Evolutionary conservation across 2,329 filamentous ascomycete genomes (phyloP), one percentile per base, ranked within the genome.

Genomic region (Colletotrichum lupini): DNA sequence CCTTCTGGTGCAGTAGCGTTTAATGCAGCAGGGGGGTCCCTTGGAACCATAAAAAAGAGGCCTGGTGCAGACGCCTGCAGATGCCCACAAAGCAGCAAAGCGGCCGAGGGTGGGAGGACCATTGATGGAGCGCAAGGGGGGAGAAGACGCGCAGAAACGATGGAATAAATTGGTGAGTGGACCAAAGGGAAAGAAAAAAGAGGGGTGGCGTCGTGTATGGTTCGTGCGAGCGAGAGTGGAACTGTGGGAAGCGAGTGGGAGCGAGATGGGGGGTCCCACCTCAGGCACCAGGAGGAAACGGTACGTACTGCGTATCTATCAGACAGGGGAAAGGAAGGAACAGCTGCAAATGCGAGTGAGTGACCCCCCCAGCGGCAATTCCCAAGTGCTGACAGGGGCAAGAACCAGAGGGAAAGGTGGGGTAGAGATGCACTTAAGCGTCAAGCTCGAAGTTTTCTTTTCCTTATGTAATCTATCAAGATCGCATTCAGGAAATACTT

Each of bases 31-130:
- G 60, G 71, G 71, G 60, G 42, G 11, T 32, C 12, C 6, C 55
- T 56, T 73, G 60, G 56, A 66, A 73, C 67, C 67, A 71, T 73
- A 66, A 73, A 73, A 73, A 73, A 73, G 71, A 73, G 71, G 67
- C 71, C 67, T 55, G 49, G 61, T 70, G 71, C 71, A 73, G 68
- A 73, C 60, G 65, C 56, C 60, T 68, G 71, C 60, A 74, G 52
- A 56, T 53, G 30, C 37, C 28, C 53, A 42, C 30, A 19, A 57
- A 49, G 56, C 37, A 59, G 66, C 53, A 32, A 63, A 37, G 61
- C 37, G 55, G 59, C 32, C 46, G 26, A 53, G 16, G 49, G 30
- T 22, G 19, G 22, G 26, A 55, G n/a, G 28, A 9, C 11, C 55
- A 52, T 67, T 52, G 64, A 56, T 46, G 30, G 22, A 56, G 62